Conservation (phyloP, 202 grass and related monocot species). For the Bolboschoenoplectus hybrid region DNA sequence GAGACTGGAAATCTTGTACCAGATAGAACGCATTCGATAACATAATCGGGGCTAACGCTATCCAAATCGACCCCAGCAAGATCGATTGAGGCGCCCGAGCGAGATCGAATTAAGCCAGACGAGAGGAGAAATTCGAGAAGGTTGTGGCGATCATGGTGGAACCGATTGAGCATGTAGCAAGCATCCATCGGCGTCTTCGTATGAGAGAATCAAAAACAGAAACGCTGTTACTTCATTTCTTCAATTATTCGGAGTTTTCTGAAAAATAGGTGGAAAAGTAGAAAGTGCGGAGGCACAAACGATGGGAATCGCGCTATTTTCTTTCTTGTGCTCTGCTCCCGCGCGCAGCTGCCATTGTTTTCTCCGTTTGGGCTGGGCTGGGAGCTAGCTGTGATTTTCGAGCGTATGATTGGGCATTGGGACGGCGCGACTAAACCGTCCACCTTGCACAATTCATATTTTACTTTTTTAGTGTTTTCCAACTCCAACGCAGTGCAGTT, state of each 20-base stretch:
- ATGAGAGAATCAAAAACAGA: background rate
- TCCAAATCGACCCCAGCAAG: conserved; percentile 76
- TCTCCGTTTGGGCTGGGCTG: background rate
- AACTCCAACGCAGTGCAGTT: too few species aligned
- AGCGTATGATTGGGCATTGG: background rate
- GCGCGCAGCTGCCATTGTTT: conserved; percentile 13
- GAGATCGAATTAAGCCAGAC: conserved; percentile 41
- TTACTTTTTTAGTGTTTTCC: background rate
- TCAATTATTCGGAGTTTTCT: background rate
- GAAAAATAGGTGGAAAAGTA: conserved; percentile 14
- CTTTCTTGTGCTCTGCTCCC: conserved; percentile 32
- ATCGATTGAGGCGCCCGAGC: conserved; percentile 44
- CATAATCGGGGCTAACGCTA: conserved; percentile 69
- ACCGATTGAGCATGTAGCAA: conserved; percentile 54
- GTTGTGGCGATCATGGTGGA: conserved; percentile 67
- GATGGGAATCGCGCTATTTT: conserved; percentile 32
- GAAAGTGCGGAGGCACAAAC: conserved; percentile 29
- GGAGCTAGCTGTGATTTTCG: background rate
- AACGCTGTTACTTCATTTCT: background rate
- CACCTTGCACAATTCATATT: background rate
- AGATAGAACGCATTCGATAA: conserved; percentile 64
- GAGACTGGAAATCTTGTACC: conserved; percentile 43
- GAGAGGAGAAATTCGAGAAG: conserved; percentile 83
- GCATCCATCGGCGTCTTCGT: conserved; percentile 24
- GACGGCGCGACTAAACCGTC: background rate